These are phyloP conservation scores for Apophysomyces ossiformis DNA, from an alignment of 371 early-diverging fungal species.

Conservation along the genomic window DNA sequence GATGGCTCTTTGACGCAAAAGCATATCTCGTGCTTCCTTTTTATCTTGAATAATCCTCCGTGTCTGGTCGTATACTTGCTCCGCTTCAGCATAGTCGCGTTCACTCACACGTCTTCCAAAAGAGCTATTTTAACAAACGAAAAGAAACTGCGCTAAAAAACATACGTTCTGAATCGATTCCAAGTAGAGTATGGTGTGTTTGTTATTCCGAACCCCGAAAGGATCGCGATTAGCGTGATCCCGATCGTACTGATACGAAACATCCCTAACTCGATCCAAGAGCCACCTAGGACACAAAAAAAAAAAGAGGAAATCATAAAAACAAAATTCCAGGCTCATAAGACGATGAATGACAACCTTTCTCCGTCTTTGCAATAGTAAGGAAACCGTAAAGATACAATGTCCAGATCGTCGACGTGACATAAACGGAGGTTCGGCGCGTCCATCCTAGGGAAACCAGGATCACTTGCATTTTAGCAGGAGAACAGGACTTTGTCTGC, in stretches of 20 bases:
- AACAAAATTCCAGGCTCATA: not conserved
- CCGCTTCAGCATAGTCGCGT: constrained; percentile 35
- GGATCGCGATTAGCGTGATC: constrained; percentile 87
- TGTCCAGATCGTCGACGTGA: constrained; percentile 56
- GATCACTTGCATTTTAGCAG: constrained; percentile 28
- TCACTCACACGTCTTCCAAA: constrained; percentile 34
- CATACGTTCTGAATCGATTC: constrained; percentile 28
- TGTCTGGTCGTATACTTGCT: constrained; percentile 44
- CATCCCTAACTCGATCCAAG: constrained; percentile 71
- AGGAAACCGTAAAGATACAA: constrained; percentile 75
- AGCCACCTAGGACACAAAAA: not conserved
- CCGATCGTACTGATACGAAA: constrained; percentile 87
- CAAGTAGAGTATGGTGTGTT: constrained; percentile 80
- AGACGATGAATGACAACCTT: not conserved
- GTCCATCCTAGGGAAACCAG: constrained; percentile 45
- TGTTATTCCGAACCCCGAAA: constrained; percentile 96
- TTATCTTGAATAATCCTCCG: constrained; percentile 35
- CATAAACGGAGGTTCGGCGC: constrained; percentile 24
- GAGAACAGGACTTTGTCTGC: not conserved
- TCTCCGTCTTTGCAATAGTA: constrained; percentile 55
- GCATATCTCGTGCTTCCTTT: constrained; percentile 7
- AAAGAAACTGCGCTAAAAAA: not conserved
- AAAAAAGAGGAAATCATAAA: not conserved
- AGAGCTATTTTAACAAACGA: not conserved
- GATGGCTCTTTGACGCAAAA: not conserved